A percentile compares a stretch with the other conserved stretches of the same genome.
phyloP scores from a whole-genome alignment of 2,329 filamentous ascomycete genomes.

The Allantophomopsis lycopodina region DNA sequence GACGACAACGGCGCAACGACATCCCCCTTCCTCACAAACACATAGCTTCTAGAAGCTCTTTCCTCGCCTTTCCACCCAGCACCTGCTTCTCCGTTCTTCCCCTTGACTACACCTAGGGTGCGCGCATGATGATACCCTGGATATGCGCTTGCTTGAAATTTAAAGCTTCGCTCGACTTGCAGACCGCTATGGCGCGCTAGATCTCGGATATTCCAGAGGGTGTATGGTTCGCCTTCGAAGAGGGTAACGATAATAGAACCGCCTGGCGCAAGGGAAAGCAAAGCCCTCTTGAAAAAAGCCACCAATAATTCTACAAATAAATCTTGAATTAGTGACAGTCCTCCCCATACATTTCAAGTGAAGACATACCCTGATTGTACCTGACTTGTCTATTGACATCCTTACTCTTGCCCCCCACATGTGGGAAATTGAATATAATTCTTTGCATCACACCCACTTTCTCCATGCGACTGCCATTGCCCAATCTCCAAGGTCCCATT shows the following conservation, averaged over 20 bases:
- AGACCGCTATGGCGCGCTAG: conserved; percentile 67
- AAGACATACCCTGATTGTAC: conserved; percentile 53
- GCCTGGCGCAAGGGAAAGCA: conserved; percentile 33
- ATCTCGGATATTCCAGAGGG: conserved; percentile 87
- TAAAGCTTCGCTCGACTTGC: conserved; percentile 55
- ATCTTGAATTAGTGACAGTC: background rate
- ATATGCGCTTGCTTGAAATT: conserved; percentile 53
- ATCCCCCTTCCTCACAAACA: conserved; percentile 47
- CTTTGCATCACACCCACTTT: conserved; percentile 46
- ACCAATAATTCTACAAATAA: conserved; percentile 43
- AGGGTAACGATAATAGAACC: conserved; percentile 66
- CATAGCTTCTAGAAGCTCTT: conserved; percentile 40
- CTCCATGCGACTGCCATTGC: conserved; percentile 21
- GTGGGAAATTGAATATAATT: conserved; percentile 93
- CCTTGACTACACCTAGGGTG: conserved; percentile 52
- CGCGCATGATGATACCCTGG: conserved; percentile 62
- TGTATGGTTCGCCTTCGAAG: conserved; percentile 91
- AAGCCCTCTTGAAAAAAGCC: conserved; percentile 46
- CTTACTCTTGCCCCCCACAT: conserved; percentile 82
- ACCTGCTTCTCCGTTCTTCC: conserved; percentile 23
- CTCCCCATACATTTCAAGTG: background rate
- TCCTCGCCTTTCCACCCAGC: conserved; percentile 36
- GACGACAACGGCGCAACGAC: conserved; percentile 15
- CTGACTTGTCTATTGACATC: conserved; percentile 92
- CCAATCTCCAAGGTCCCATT: conserved; percentile 28